Base-by-base conservation (phyloP, 2,329 filamentous ascomycete species). In the Xylaria sp. region DNA sequence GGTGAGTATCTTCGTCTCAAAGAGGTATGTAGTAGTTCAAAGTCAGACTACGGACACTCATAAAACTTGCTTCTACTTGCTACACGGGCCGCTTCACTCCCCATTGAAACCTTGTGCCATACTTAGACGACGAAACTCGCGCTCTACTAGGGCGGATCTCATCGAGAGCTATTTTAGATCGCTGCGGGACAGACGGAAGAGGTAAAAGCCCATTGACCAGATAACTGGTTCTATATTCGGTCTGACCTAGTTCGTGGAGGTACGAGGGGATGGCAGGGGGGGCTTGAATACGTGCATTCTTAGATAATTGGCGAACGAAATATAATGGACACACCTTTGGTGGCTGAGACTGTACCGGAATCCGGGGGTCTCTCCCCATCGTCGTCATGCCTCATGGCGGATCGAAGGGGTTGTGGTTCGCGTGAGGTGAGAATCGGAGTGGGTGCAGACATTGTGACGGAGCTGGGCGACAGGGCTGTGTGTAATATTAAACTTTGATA, bases 351-450 rank as follows among this genome's bases (percentile, higher is more conserved):
- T 36, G 68, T 68, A 60, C 71, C 73, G 20, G 68, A 67, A 23
- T 73, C 63, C 1, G 73, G 72, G 4, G 69, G 53, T 34, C 73
- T 71, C 45, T 77, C 76, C 18, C 70, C 60, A 46, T 78, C 77
- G 63, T 78, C 76, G 20, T 78, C 77, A 41, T 76, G 71, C 63
- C 77, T 78, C 62, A 78, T 65, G 52, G 75, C 76, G 59, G 77
- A 76, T 23, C 76, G 75, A 25, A 77, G 72, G 23, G 75, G 76
- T 15, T 67, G 72, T 10, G 70, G 66, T 15, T 75, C 75, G n/a
- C 58, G 55, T n/a, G 69, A 28, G 50, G 53, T 67, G 63, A 69
- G 66, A 43, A 60, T 72, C 18, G 74, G 72, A 39, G 73, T 70
- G 57, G 76, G 71, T 23, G 74, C 39, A 62, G 76, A 74, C 73